A percentile compares a stretch with the other conserved stretches of the same genome.
Evolutionary conservation across 441 rosid genomes (phyloP).

Genomic region (Cnidoscolus chayamansa): DNA sequence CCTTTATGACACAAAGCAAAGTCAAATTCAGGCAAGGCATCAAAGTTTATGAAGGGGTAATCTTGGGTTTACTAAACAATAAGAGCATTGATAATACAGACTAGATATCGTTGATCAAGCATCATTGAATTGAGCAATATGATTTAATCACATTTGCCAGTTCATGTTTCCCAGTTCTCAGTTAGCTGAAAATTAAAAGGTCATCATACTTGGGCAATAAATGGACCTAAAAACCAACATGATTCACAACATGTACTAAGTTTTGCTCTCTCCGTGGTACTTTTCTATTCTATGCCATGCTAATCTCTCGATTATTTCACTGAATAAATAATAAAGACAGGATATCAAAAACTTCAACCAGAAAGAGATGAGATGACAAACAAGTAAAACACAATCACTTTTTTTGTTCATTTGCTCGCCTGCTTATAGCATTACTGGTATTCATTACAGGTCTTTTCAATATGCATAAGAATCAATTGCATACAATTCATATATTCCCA

Average conservation of each 20-base stretch:
- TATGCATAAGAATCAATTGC: slow-evolving; percentile 2
- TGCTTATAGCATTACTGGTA: background rate
- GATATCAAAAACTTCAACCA: background rate
- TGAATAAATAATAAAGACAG: background rate
- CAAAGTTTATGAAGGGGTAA: background rate
- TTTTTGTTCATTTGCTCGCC: too few relatives aligned
- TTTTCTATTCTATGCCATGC: background rate
- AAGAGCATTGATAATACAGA: background rate
- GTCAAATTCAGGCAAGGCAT: background rate
- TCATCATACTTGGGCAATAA: background rate
- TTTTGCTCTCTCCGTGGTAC: background rate
- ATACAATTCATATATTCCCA: background rate
- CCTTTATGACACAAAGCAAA: background rate
- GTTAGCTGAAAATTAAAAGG: background rate
- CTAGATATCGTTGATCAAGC: background rate
- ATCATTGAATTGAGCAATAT: background rate
- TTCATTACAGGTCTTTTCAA: slow-evolving; percentile 1
- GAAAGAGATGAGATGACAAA: background rate
- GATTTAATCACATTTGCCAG: background rate
- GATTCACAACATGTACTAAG: background rate
- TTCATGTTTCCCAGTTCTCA: background rate
- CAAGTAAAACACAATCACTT: background rate
- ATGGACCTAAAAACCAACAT: background rate
- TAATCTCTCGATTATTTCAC: slow-evolving; percentile 7
- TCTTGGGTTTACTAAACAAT: background rate